These are phyloP conservation scores for Whalleya microplaca DNA, from an alignment of 2,329 filamentous ascomycete genomes.

Conservation along the genomic window DNA sequence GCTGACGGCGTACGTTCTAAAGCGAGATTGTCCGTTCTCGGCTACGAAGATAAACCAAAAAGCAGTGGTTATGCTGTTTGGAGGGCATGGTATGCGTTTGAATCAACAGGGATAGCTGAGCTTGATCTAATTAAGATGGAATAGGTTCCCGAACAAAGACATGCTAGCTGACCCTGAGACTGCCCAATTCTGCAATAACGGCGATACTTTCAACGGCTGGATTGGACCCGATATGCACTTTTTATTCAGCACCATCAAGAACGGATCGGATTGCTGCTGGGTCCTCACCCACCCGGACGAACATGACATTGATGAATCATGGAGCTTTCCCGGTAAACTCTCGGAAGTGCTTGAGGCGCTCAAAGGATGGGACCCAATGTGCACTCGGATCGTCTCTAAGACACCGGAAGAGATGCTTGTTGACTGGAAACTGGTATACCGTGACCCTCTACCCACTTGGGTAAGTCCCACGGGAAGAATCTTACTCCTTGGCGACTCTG, in stretches of 20 bases:
- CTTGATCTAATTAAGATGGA: not conserved
- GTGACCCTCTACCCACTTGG: constrained; percentile 54
- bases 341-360: constrained; percentile 55
- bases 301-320: constrained; percentile 58
- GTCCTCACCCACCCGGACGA: constrained; percentile 60
- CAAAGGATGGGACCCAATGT: constrained; percentile 55
- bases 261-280: constrained; percentile 60
- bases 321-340: constrained; percentile 56
- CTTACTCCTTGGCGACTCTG: constrained; percentile 52
- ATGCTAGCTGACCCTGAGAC: constrained; percentile 57
- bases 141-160: constrained; percentile 52
- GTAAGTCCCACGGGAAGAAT: constrained; percentile 48
- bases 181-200: constrained; percentile 57
- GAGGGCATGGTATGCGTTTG: constrained; percentile 52
- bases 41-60: constrained; percentile 55
- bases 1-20: constrained; percentile 59
- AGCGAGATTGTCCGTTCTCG: constrained; percentile 54
- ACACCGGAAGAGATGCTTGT: constrained; percentile 46
- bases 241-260: constrained; percentile 60
- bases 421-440: constrained; percentile 56
- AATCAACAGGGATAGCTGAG: not conserved
- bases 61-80: constrained; percentile 56
- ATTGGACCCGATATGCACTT: constrained; percentile 61
- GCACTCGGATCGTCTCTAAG: constrained; percentile 51
- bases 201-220: constrained; percentile 63